Evolutionary conservation across 1,139 yeast genomes (phyloP).

Genomic region (Yamadazyma triangularis): DNA sequence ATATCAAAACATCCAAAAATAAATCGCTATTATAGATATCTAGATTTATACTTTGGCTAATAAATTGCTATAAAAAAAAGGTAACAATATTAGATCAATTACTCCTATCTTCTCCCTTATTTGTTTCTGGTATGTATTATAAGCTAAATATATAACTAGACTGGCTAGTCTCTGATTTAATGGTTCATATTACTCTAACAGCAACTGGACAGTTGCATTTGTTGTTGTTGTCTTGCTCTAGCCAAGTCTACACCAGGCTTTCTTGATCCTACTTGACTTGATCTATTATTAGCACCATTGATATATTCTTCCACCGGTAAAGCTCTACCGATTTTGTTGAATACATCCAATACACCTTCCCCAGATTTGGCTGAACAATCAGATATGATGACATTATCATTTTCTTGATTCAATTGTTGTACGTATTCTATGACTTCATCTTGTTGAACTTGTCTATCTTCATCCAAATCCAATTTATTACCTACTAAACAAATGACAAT

Average conservation of each 20-base stretch:
- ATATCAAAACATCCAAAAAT: not conserved
- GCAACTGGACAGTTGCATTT: too few relatives aligned
- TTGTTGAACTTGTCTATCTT: conserved; percentile 44
- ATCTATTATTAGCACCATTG: conserved; percentile 20
- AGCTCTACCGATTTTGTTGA: conserved; percentile 37
- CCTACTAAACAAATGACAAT: conserved; percentile 87
- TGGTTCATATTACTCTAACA: too few relatives aligned
- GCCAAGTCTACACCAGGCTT: conserved; percentile 37
- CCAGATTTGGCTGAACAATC: conserved; percentile 49
- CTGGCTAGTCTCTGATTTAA: too few relatives aligned
- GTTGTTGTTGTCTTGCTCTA: conserved; percentile 22
- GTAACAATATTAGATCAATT: too few relatives aligned
- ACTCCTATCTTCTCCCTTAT: too few relatives aligned
- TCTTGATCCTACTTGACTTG: conserved; percentile 16
- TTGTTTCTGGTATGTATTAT: too few relatives aligned
- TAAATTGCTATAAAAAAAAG: too few relatives aligned
- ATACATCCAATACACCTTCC: conserved; percentile 43
- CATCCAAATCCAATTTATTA: conserved; percentile 72
- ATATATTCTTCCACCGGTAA: conserved; percentile 42
- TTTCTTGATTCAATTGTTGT: conserved; percentile 24
- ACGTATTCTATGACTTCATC: conserved; percentile 34
- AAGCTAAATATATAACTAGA: too few relatives aligned
- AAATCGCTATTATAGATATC: too few relatives aligned
- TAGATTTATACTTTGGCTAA: too few relatives aligned
- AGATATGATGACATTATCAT: conserved; percentile 24